Percentiles rank a stretch among this genome's conserved stretches.
These are phyloP conservation scores for Colletotrichum noveboracense DNA, from an alignment of 2,329 filamentous ascomycete genomes.

Conservation along the genomic window DNA sequence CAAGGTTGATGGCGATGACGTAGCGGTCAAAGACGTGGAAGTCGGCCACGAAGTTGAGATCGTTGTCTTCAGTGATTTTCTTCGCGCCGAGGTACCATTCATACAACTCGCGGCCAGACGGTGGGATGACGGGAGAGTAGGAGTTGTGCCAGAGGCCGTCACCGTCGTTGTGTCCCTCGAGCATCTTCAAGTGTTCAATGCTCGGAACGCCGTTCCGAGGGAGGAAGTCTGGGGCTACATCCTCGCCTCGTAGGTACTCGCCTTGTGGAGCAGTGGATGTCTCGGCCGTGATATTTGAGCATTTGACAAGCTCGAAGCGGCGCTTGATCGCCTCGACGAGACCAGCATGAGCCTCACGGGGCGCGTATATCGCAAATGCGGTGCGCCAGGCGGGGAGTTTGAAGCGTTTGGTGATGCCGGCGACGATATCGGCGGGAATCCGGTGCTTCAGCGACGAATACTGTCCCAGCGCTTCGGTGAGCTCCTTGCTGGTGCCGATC, in stretches of 20 bases:
- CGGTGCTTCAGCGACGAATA: background rate
- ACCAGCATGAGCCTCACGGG: background rate
- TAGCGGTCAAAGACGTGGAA: conserved; percentile 22
- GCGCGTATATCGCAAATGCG: background rate
- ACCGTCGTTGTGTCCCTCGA: background rate
- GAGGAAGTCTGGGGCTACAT: background rate
- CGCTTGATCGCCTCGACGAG: conserved; percentile 1
- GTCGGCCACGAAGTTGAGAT: conserved; percentile 15
- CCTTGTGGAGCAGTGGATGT: background rate
- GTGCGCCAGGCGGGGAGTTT: background rate
- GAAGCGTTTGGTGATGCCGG: background rate
- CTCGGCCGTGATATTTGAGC: background rate
- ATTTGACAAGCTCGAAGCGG: background rate
- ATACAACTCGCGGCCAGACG: background rate
- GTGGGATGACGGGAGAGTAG: background rate
- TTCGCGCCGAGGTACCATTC: background rate
- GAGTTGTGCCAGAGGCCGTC: background rate
- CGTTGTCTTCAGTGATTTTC: background rate
- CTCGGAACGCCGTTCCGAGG: conserved; percentile 8
- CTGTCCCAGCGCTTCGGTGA: background rate
- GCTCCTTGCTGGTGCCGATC: background rate
- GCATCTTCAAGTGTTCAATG: background rate
- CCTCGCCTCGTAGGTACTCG: background rate
- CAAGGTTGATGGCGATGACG: conserved; percentile 7
- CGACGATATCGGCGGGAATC: background rate